Percentiles rank a stretch among this genome's conserved stretches.
Conservation (phyloP, 73 alveolate species). For the Paramecium pentaurelia region DNA sequence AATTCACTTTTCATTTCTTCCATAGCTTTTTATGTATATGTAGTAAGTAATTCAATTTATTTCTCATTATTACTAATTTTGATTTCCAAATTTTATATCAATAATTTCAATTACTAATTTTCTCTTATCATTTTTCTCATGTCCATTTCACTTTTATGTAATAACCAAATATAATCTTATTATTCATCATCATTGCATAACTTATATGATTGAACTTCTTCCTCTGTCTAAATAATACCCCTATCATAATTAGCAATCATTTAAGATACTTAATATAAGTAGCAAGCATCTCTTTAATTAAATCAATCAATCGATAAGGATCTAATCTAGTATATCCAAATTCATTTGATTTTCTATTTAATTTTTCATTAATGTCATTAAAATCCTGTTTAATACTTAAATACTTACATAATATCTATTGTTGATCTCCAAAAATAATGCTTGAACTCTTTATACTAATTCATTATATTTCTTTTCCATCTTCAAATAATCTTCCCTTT, state of each 20-base stretch:
- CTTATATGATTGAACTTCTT: constrained; percentile 12
- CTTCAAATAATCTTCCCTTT: not conserved
- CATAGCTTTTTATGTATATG: constrained; percentile 23
- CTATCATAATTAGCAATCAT: not conserved
- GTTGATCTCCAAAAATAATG: not conserved
- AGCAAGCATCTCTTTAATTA: not conserved
- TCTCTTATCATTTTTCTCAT: constrained; percentile 40
- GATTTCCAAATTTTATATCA: not conserved
- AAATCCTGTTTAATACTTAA: not conserved
- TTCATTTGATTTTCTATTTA: constrained; percentile 28
- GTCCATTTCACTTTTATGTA: constrained; percentile 29
- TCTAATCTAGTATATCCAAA: constrained; percentile 2
- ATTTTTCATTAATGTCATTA: constrained; percentile 30
- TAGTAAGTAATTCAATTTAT: constrained; percentile 33
- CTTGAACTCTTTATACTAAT: not conserved
- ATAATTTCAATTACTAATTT: constrained; percentile 2
- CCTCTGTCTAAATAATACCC: constrained; percentile 16
- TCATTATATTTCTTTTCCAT: not conserved
- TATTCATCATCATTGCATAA: constrained; percentile 16
- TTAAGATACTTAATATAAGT: not conserved
- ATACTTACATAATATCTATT: constrained; percentile 30
- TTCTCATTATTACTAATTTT: not conserved
- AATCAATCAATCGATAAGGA: not conserved
- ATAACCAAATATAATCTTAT: constrained; percentile 46
- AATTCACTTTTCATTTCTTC: constrained; percentile 50